Base-by-base conservation (phyloP, 352 stramenopile genomes). In the Phytopythium vexans region DNA sequence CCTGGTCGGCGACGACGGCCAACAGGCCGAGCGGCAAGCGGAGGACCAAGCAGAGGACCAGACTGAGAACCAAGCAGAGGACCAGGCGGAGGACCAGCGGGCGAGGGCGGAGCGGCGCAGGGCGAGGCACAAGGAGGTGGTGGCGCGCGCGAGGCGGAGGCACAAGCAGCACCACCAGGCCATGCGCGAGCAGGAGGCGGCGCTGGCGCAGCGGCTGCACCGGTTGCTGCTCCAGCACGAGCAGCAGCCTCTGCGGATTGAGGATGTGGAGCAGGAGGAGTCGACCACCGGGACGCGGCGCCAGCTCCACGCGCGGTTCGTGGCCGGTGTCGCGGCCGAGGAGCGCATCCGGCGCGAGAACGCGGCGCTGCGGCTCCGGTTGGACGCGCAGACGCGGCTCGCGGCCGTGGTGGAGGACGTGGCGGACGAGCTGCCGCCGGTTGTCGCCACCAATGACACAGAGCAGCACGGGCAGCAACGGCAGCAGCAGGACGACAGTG, bases 281-380 rank as follows among this genome's bases (percentile, higher is more conserved):
- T 8, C 31, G 36, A 9, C 12, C 3, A 14, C 1, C 10, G 42
- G 37, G 6, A 44, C 52, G 11, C 42, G 58, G 16, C 51, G 71
- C 27, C 41, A 59, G 6, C 45, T 66, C n/a, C 50, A 58, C 2
- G 49, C 63, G 14, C 49, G 48, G n/a, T 73, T 62, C 37, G 48
- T 41, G 0, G 64, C 66, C 27, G 54, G 68, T 39, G 67, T 76
- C 6, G 60, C 67, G 6, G 58, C 53, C 21, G 52, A 76, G 38
- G 56, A 76, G 41, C 63, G 66, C 6, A 72, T 82, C 47, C 46
- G 52, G 7, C 16, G 64, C 8, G 72, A 75, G 48, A 82, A 82
- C 60, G 69, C 65, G 33, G 47, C 56, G 14, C 60, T 82, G 48
- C 56, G 54, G 44, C 37, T 50, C 8, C 66, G 61, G 10, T 61